Evolutionary conservation across 805 yeast genomes (phyloP).

Genomic region (Naumovozyma baii): DNA sequence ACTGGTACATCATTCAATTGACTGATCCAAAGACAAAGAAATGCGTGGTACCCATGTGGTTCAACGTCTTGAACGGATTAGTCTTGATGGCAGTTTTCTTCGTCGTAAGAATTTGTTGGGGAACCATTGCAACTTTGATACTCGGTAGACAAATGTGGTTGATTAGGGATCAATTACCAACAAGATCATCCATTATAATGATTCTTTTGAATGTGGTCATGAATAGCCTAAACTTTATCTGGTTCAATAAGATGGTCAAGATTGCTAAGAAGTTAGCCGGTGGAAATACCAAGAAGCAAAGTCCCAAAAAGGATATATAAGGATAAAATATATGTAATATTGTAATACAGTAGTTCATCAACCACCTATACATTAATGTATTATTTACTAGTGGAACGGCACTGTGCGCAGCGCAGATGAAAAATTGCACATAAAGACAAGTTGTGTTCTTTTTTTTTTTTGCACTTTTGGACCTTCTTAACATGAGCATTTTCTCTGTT

Average conservation of each 20-base stretch:
- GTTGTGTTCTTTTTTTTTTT: no score
- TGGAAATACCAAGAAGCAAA: not conserved
- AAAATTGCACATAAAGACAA: no score
- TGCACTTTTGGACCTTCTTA: no score
- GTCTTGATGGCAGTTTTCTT: slow-evolving; percentile 62
- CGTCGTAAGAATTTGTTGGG: slow-evolving; percentile 75
- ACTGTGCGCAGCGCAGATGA: no score
- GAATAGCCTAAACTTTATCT: slow-evolving; percentile 59
- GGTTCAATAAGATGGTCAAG: slow-evolving; percentile 82
- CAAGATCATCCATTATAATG: slow-evolving; percentile 38
- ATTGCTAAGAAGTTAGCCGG: slow-evolving; percentile 51
- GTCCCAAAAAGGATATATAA: no score
- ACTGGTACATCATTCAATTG: slow-evolving; percentile 80
- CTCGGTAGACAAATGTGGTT: slow-evolving; percentile 41
- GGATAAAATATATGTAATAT: no score
- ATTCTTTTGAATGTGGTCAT: slow-evolving; percentile 52
- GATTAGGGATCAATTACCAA: slow-evolving; percentile 38
- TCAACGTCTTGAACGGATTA: slow-evolving; percentile 62
- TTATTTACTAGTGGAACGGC: no score
- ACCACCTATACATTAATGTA: no score
- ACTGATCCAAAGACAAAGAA: slow-evolving; percentile 34
- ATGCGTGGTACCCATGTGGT: slow-evolving; percentile 37
- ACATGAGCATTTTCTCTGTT: no score
- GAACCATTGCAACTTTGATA: slow-evolving; percentile 56
- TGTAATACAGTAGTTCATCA: no score